Conservation (phyloP, 495 filamentous ascomycete species). For the Chaetomium tenue region DNA sequence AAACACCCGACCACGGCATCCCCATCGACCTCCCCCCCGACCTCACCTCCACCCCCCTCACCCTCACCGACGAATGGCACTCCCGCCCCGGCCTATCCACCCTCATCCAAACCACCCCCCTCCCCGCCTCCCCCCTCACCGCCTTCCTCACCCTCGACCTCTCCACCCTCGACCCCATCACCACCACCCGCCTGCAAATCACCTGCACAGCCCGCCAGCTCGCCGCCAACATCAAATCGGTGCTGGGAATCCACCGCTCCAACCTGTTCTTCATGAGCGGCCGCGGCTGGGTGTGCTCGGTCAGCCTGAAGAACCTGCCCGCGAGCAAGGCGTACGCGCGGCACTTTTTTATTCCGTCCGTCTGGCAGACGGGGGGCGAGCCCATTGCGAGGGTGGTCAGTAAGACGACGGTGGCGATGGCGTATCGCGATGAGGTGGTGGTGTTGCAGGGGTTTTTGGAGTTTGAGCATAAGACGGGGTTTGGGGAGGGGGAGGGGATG, state of each 20-base stretch:
- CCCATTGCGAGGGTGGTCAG: conserved; percentile 23
- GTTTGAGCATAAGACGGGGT: conserved; percentile 27
- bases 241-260: conserved; percentile 23
- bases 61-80: conserved; percentile 20
- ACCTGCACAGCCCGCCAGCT: conserved; percentile 6
- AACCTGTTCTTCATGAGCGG: conserved; percentile 26
- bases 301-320: conserved; percentile 19
- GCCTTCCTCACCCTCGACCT: conserved; percentile 24
- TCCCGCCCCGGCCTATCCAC: conserved; percentile 14
- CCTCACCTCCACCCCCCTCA: conserved; percentile 4
- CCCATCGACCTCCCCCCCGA: conserved; percentile 12
- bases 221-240: conserved; percentile 5
- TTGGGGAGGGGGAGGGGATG: conserved; percentile 10
- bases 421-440: conserved; percentile 25
- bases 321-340: conserved; percentile 15
- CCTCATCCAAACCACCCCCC: conserved; percentile 11
- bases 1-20: conserved; percentile 16
- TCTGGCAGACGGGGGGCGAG: conserved; percentile 28
- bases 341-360: conserved; percentile 31
- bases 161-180: not conserved
- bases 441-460: conserved; percentile 31
- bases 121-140: conserved; percentile 13
- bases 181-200: not conserved
- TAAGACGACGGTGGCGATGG: conserved; percentile 26
- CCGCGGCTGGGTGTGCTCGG: conserved; percentile 29